A percentile compares a stretch with the other conserved stretches of the same genome.
These are phyloP conservation scores for Cytospora piceae DNA, from an alignment of 2,329 filamentous ascomycete species.

Conservation along the genomic window DNA sequence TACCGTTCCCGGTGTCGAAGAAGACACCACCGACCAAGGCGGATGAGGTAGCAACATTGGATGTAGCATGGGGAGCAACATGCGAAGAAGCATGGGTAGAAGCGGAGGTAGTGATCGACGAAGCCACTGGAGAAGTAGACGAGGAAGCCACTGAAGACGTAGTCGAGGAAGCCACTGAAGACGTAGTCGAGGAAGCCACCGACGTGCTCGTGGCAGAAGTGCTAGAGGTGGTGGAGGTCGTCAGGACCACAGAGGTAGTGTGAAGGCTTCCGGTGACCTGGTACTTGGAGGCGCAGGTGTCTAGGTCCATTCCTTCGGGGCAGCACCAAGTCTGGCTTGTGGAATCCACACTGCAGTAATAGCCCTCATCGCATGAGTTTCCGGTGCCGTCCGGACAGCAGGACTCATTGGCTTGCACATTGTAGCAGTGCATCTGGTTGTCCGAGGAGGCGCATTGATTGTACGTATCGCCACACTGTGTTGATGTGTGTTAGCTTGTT, in stretches of 20 bases:
- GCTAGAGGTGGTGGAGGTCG: conserved; percentile 40
- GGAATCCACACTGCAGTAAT: conserved; percentile 64
- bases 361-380: conserved; percentile 64
- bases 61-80: neutral
- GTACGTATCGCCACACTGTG: conserved; percentile 52
- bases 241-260: conserved; percentile 46
- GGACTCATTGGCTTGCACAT: conserved; percentile 52
- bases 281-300: conserved; percentile 57
- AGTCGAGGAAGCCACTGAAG: conserved; percentile 36
- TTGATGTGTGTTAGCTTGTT: conserved; percentile 7
- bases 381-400: conserved; percentile 63
- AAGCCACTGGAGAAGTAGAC: neutral
- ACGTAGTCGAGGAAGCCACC: conserved; percentile 37
- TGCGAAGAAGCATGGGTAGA: neutral
- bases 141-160: conserved; percentile 33
- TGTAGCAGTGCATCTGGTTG: conserved; percentile 60
- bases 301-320: conserved; percentile 57
- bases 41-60: conserved; percentile 24
- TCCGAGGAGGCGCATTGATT: conserved; percentile 55
- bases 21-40: conserved; percentile 26
- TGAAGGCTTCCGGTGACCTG: conserved; percentile 53
- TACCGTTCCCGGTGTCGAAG: conserved; percentile 29
- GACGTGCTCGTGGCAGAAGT: too few relatives aligned
- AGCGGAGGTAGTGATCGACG: neutral
- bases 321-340: conserved; percentile 62